Evolutionary conservation across 352 stramenopile species (phyloP).

Genomic region (Phytopythium delawarense): DNA sequence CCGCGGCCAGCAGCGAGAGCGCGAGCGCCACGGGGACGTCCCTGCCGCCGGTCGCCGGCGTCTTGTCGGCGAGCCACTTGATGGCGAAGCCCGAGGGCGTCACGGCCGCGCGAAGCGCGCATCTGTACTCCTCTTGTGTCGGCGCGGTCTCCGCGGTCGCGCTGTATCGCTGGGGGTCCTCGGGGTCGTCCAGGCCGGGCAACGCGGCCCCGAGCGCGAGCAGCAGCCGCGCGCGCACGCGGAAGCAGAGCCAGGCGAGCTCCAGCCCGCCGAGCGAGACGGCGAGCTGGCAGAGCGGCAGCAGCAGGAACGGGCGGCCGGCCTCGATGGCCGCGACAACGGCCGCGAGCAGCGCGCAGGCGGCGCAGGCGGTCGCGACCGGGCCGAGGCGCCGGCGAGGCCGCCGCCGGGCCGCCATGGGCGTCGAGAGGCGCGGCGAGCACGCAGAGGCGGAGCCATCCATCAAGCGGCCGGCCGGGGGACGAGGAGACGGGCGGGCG

Average conservation of each 20-base stretch:
- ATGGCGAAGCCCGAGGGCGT: constrained; percentile 1
- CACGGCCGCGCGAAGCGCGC: neutral
- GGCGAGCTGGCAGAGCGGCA: constrained; percentile 29
- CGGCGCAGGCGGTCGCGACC: constrained; percentile 10
- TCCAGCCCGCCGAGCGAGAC: constrained; percentile 38
- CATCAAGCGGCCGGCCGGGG: constrained; percentile 11
- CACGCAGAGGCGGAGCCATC: constrained; percentile 9
- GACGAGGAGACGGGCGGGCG: neutral
- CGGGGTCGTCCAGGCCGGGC: constrained; percentile 13
- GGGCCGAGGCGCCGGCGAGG: neutral
- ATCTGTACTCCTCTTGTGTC: neutral
- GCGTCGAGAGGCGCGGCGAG: neutral
- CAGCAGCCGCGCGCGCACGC: constrained; percentile 54
- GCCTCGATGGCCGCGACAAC: constrained; percentile 39
- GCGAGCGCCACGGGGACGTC: neutral
- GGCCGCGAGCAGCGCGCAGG: constrained; percentile 18
- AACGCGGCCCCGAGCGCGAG: constrained; percentile 21
- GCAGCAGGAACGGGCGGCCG: constrained; percentile 25
- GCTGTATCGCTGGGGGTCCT: neutral
- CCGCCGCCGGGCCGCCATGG: neutral
- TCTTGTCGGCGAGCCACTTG: constrained; percentile 4
- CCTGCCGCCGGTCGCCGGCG: neutral
- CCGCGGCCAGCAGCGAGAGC: neutral
- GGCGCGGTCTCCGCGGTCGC: neutral
- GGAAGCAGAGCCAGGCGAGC: constrained; percentile 61